These are phyloP conservation scores for Microsporum audouinii DNA, from an alignment of 2,329 filamentous ascomycete genomes.

Conservation along the genomic window DNA sequence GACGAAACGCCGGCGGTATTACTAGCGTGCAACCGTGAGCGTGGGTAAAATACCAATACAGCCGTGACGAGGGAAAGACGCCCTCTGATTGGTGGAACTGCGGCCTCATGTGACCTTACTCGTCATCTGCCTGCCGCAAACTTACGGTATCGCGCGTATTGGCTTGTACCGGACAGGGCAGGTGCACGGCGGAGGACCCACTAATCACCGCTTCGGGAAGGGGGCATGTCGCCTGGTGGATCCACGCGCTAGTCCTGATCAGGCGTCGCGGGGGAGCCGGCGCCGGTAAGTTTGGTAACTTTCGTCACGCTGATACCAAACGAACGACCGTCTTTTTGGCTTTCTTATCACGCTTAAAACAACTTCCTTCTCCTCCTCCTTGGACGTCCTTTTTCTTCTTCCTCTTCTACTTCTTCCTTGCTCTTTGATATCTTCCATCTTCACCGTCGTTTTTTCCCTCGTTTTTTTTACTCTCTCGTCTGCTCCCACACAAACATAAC, in stretches of 20 bases:
- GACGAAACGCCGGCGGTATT: constrained; percentile 1
- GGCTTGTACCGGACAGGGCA: not conserved
- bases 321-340: not conserved
- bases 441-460: constrained; percentile 4
- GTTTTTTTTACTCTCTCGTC: not conserved
- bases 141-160: not conserved
- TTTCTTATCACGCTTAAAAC: not conserved
- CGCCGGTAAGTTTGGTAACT: constrained; percentile 1
- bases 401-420: constrained; percentile 7
- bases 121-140: not conserved
- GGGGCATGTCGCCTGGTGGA: not conserved
- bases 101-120: not conserved
- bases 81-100: not conserved
- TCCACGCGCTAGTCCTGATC: not conserved
- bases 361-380: not conserved
- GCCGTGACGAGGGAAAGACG: not conserved
- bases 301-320: not conserved
- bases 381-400: not conserved
- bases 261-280: not conserved
- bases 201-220: constrained; percentile 1
- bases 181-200: constrained; percentile 1
- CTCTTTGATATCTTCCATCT: constrained; percentile 15
- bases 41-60: not conserved
- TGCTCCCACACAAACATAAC: not conserved
- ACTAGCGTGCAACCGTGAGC: constrained; percentile 1